A percentile compares a stretch with the other conserved stretches of the same genome.
Conservation (phyloP, 2,329 filamentous ascomycete species). For the Aaosphaeria arxii region DNA sequence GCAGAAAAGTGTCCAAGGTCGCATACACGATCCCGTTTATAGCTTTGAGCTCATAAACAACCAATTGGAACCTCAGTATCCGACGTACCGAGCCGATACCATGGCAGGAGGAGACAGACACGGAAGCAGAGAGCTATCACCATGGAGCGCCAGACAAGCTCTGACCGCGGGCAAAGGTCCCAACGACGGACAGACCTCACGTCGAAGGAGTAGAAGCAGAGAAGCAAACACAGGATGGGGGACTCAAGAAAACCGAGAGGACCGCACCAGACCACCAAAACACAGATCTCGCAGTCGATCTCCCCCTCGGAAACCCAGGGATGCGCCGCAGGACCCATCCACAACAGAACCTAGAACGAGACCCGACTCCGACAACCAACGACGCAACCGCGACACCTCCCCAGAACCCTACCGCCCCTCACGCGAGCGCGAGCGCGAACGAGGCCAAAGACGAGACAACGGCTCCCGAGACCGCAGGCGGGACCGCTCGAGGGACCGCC, state of each 20-base stretch:
- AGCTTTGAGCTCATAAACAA: too few species aligned
- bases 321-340: background rate
- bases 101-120: background rate
- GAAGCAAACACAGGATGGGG: constrained; percentile 12
- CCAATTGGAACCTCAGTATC: too few species aligned
- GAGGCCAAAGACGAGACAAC: constrained; percentile 2
- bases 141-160: constrained; percentile 28
- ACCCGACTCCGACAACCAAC: too few species aligned
- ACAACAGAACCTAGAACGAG: constrained; percentile 22
- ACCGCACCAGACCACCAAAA: constrained; percentile 6
- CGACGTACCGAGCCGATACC: too few species aligned
- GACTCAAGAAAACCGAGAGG: constrained; percentile 8
- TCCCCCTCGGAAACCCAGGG: background rate
- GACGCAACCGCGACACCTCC: constrained; percentile 2
- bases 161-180: constrained; percentile 12
- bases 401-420: background rate
- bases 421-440: constrained; percentile 12
- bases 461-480: constrained; percentile 6
- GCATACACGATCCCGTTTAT: too few species aligned
- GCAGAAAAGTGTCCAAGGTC: too few species aligned
- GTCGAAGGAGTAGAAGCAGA: constrained; percentile 5
- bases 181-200: background rate
- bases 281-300: background rate
- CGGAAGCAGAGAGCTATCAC: constrained; percentile 24
- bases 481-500: constrained; percentile 5